Evolutionary conservation across 305 asterid species (phyloP).

Genomic region (Fraxinus paxiana): DNA sequence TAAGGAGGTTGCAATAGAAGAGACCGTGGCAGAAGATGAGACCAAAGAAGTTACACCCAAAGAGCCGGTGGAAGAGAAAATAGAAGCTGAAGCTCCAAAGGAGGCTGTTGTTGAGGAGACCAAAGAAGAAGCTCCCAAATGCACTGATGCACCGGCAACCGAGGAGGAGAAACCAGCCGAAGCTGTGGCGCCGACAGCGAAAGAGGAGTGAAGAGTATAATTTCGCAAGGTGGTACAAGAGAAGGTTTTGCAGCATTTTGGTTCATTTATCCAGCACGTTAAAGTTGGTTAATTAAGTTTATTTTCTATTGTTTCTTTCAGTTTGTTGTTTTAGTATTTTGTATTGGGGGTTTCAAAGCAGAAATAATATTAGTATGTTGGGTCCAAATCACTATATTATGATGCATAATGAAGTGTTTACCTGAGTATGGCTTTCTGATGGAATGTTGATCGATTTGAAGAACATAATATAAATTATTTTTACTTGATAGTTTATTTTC

Average conservation of each 20-base stretch:
- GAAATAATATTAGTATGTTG: constrained; percentile 19
- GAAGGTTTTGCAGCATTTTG: constrained; percentile 19
- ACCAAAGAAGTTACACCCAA: constrained; percentile 11
- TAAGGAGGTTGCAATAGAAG: constrained; percentile 19
- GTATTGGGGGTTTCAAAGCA: constrained; percentile 20
- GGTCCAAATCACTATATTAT: background rate
- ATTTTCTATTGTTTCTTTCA: background rate
- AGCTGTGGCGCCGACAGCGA: constrained; percentile 8
- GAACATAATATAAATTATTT: background rate
- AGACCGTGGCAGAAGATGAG: constrained; percentile 16
- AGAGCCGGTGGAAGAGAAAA: constrained; percentile 6
- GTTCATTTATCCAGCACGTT: constrained; percentile 21
- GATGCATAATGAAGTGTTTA: constrained; percentile 7
- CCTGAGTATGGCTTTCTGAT: constrained; percentile 22
- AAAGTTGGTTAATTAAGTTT: constrained; percentile 10
- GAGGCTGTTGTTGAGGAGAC: constrained; percentile 17
- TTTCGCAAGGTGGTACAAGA: constrained; percentile 7
- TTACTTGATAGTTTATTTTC: background rate
- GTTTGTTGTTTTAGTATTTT: constrained; percentile 12
- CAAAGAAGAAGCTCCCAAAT: constrained; percentile 10
- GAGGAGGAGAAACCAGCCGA: constrained; percentile 23
- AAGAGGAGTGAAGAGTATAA: constrained; percentile 15
- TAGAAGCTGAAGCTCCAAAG: constrained; percentile 12
- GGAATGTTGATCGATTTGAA: constrained; percentile 18
- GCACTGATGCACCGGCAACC: constrained; percentile 3